Evolutionary conservation across 805 yeast genomes (phyloP), one percentile per base, ranked within the genome.

Genomic region (Lachancea lanzarotensis): DNA sequence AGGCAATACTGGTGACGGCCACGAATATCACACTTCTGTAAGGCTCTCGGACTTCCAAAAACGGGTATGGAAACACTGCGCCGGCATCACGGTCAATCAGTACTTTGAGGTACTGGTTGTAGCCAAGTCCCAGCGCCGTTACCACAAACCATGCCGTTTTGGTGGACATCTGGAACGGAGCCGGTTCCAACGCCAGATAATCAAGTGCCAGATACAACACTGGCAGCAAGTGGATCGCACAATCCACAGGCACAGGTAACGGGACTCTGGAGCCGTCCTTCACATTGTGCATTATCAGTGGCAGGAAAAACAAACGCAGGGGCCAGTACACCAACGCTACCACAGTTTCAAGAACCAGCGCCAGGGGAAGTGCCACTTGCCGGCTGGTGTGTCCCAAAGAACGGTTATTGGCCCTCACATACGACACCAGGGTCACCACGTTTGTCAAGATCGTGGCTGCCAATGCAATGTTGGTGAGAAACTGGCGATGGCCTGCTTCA

Each of bases 251-350:
- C 13, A 79, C 17, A 1, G 84, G 80, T 22, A 82, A 67, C 5
- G 62, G 54, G 35, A 60, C 51, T 5, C 51, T 65, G 4, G 45
- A 49, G 13, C 60, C 52, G 27, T 45, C 49, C 18, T 31, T 53
- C 32, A 47, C 57, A 7, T 55, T 61, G 22, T 67, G 65, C 41
- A 75, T 63, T 32, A 84, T 79, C 43, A 79, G 56, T 17, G 68
- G 65, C 30, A 73, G 56, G 41, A 73, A 72, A 54, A 79, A 75
- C 15, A 82, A 45, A 50, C 79, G 67, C 51, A 84, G 69, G 0
- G 81, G 78, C 91, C 93, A 84, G 59, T 84, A 84, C 13, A 84
- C 76, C 1, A 66, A 29, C 0, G 85, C 70, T 15, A 84, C 88
- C 17, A 83, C 69, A 10, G 73, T 66, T 57, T 83, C 90, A 15